phyloP scores from a whole-genome alignment of 2,329 filamentous ascomycete species.

The Corniculantispora saksenae region DNA sequence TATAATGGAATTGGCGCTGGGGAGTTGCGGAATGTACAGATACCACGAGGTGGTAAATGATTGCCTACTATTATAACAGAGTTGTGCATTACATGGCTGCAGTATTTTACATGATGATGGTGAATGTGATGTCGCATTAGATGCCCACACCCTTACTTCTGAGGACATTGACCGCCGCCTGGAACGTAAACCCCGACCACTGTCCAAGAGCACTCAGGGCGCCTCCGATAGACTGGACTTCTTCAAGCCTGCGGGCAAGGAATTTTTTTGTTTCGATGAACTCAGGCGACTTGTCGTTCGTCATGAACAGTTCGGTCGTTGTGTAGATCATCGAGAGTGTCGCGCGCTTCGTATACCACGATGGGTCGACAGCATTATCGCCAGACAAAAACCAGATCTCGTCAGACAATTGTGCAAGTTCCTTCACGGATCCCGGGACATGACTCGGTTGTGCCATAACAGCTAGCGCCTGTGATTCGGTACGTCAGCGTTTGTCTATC shows the following conservation, averaged over 20 bases:
- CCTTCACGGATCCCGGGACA: conserved; percentile 72
- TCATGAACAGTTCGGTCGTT: conserved; percentile 89
- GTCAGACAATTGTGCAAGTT: conserved; percentile 81
- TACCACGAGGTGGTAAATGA: neutral
- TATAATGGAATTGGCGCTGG: neutral
- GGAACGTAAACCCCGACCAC: conserved; percentile 81
- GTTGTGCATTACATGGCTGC: neutral
- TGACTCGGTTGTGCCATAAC: conserved; percentile 85
- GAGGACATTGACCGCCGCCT: conserved; percentile 76
- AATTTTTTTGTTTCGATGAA: conserved; percentile 80
- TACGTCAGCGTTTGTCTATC: neutral
- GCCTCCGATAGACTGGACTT: conserved; percentile 63
- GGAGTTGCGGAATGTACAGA: neutral
- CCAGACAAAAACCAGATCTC: conserved; percentile 90
- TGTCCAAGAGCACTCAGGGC: conserved; percentile 65
- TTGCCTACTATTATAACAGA: neutral
- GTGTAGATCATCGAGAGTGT: conserved; percentile 63
- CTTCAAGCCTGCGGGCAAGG: conserved; percentile 71
- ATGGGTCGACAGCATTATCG: conserved; percentile 77
- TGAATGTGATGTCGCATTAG: conserved; percentile 41
- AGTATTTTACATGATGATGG: neutral
- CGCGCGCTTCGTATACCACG: conserved; percentile 76
- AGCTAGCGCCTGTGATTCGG: conserved; percentile 69
- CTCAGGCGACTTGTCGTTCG: conserved; percentile 74
- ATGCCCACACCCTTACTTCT: conserved; percentile 86